phyloP scores from a whole-genome alignment of 2,329 filamentous ascomycete species.

The Colletotrichum gloeosporioides region DNA sequence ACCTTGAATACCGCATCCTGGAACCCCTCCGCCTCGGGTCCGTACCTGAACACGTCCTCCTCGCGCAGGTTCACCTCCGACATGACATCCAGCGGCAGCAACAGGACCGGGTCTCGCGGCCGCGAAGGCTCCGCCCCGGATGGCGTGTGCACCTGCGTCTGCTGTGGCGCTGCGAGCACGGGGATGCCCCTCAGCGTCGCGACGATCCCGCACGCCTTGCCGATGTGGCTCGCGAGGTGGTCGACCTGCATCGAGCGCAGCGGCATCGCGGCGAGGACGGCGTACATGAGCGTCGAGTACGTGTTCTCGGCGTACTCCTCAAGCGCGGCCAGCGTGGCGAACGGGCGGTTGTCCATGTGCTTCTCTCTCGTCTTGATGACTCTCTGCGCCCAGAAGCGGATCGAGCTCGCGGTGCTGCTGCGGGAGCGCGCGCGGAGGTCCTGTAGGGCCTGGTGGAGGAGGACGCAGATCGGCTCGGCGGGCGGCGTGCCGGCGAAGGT shows the following conservation, averaged over 20 bases:
- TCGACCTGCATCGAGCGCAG: conserved; percentile 85
- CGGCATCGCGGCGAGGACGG: conserved; percentile 80
- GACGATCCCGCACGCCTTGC: conserved; percentile 89
- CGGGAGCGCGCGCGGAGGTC: conserved; percentile 55
- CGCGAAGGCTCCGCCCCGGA: conserved; percentile 30
- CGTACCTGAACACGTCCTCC: conserved; percentile 86
- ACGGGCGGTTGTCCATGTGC: conserved; percentile 84
- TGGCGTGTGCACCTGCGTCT: conserved; percentile 52
- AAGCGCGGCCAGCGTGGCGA: conserved; percentile 72
- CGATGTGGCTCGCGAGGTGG: conserved; percentile 92
- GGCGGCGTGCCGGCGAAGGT: conserved; percentile 81
- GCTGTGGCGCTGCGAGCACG: conserved; percentile 79
- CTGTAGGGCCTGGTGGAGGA: conserved; percentile 76
- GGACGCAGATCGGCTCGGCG: conserved; percentile 87
- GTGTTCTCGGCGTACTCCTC: conserved; percentile 95
- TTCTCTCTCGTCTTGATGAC: conserved; percentile 83
- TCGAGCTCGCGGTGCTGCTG: conserved; percentile 47
- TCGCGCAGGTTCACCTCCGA: conserved; percentile 80
- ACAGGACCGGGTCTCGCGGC: conserved; percentile 59
- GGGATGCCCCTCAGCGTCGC: conserved; percentile 88
- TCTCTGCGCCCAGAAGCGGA: conserved; percentile 77
- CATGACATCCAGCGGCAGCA: conserved; percentile 90
- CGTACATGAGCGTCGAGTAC: conserved; percentile 90
- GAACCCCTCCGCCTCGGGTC: conserved; percentile 78
- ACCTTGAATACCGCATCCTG: conserved; percentile 91